These are phyloP conservation scores for Tetrahymena malaccensis DNA, from an alignment of 73 alveolate species.

Conservation along the genomic window DNA sequence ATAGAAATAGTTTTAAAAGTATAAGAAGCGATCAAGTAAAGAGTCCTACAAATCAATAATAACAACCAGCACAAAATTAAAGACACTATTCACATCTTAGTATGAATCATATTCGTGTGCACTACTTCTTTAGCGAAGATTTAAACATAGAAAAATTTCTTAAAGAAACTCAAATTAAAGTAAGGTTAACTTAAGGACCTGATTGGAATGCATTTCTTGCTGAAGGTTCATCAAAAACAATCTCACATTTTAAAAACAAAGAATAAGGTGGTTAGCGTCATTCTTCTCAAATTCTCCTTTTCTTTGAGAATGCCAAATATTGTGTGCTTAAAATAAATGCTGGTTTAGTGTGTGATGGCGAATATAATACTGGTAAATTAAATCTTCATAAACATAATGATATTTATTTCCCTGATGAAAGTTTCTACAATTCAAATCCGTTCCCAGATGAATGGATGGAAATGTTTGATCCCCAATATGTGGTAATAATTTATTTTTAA, in stretches of 20 bases:
- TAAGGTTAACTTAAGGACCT: slow-evolving; percentile 69
- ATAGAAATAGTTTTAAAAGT: neutral
- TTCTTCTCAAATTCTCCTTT: slow-evolving; percentile 13
- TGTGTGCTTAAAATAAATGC: slow-evolving; percentile 25
- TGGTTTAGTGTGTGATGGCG: slow-evolving; percentile 47
- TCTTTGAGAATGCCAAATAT: slow-evolving; percentile 38
- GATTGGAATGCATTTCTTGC: slow-evolving; percentile 56
- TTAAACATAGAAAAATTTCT: slow-evolving; percentile 40
- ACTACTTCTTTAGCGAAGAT: slow-evolving; percentile 62
- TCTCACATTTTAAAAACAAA: slow-evolving; percentile 34
- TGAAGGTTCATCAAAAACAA: slow-evolving; percentile 35
- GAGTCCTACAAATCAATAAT: neutral
- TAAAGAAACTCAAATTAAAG: slow-evolving; percentile 55
- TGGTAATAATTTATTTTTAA: neutral
- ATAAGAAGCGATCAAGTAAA: neutral
- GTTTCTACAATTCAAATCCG: slow-evolving; percentile 67
- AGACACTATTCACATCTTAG: neutral
- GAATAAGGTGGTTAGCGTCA: slow-evolving; percentile 29
- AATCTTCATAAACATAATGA: slow-evolving; percentile 47
- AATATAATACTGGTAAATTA: slow-evolving; percentile 62
- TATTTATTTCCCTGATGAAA: slow-evolving; percentile 70
- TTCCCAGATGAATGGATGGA: slow-evolving; percentile 82
- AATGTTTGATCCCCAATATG: slow-evolving; percentile 44
- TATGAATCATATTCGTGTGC: slow-evolving; percentile 51
- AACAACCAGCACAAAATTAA: neutral